Conservation (phyloP, 371 early-diverging fungal species). For the Zancudomyces culisetae region DNA sequence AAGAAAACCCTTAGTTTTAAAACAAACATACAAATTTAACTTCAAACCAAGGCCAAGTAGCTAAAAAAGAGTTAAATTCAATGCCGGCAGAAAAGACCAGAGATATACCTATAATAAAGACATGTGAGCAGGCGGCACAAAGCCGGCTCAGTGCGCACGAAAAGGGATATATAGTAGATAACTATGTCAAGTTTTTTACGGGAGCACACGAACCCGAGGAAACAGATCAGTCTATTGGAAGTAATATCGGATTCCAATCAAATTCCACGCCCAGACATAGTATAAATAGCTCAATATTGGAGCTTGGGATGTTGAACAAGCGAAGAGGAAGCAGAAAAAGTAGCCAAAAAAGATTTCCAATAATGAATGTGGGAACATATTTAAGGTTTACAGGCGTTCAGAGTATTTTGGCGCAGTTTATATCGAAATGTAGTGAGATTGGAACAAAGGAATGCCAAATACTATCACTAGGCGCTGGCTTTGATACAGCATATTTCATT, state of each 20-base stretch:
- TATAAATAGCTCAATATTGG: too few relatives aligned
- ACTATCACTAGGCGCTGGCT: conserved; percentile 75
- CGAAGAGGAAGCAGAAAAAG: too few relatives aligned
- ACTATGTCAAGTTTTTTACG: conserved; percentile 56
- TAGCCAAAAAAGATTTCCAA: conserved; percentile 51
- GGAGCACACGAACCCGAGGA: too few relatives aligned
- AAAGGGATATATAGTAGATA: conserved; percentile 61
- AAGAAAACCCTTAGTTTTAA: too few relatives aligned
- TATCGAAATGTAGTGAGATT: conserved; percentile 16
- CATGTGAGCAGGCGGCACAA: background rate
- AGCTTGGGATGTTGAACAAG: too few relatives aligned
- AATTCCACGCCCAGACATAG: too few relatives aligned
- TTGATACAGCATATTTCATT: conserved; percentile 78
- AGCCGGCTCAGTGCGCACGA: conserved; percentile 42
- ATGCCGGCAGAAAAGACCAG: too few relatives aligned
- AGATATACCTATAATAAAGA: conserved; percentile 1
- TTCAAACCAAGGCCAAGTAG: too few relatives aligned
- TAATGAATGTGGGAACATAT: conserved; percentile 81
- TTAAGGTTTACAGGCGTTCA: conserved; percentile 51
- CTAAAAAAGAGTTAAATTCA: too few relatives aligned
- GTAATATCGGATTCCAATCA: too few relatives aligned
- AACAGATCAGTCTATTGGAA: too few relatives aligned
- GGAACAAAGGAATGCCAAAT: conserved; percentile 38
- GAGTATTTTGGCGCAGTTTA: conserved; percentile 36
- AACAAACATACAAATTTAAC: too few relatives aligned